Conservation (phyloP, 768 basidiomycete species). For the Pleurotus tuoliensis region DNA sequence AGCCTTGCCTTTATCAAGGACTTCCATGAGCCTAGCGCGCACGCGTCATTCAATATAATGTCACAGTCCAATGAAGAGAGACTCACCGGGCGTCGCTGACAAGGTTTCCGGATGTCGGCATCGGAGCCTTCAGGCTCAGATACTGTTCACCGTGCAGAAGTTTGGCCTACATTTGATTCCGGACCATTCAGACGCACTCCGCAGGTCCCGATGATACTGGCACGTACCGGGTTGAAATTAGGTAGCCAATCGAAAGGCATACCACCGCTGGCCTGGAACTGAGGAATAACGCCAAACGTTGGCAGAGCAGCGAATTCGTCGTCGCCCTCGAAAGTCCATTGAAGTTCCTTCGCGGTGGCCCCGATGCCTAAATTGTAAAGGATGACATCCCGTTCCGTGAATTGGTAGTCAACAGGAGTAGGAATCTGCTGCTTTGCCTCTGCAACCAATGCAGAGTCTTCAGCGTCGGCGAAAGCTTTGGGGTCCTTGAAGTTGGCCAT, state of each 20-base stretch:
- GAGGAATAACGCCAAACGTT: conserved; percentile 94
- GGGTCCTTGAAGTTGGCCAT: conserved; percentile 33
- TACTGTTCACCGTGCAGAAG: conserved; percentile 98
- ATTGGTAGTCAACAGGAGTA: conserved; percentile 61
- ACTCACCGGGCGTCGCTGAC: conserved; percentile 68
- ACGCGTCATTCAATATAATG: too few species aligned
- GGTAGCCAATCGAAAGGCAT: conserved; percentile 84
- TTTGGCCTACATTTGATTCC: conserved; percentile 58
- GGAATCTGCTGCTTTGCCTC: conserved; percentile 68
- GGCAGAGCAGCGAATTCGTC: conserved; percentile 85
- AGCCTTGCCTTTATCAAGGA: conserved; percentile 89
- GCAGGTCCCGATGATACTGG: neutral
- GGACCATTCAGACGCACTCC: neutral
- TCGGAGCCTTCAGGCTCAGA: conserved; percentile 77
- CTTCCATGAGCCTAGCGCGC: conserved; percentile 61
- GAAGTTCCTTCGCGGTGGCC: conserved; percentile 87
- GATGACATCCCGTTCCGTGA: conserved; percentile 87
- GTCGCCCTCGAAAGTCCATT: conserved; percentile 88
- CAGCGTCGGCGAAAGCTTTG: conserved; percentile 62
- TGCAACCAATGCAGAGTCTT: conserved; percentile 79
- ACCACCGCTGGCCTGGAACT: conserved; percentile 69
- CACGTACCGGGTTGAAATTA: conserved; percentile 84
- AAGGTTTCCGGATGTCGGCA: conserved; percentile 81
- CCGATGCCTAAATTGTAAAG: conserved; percentile 95
- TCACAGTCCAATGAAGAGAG: neutral